Evolutionary conservation across 2,329 filamentous ascomycete species (phyloP), one percentile per base, ranked within the genome.

Genomic region (Metarhizium rileyi): DNA sequence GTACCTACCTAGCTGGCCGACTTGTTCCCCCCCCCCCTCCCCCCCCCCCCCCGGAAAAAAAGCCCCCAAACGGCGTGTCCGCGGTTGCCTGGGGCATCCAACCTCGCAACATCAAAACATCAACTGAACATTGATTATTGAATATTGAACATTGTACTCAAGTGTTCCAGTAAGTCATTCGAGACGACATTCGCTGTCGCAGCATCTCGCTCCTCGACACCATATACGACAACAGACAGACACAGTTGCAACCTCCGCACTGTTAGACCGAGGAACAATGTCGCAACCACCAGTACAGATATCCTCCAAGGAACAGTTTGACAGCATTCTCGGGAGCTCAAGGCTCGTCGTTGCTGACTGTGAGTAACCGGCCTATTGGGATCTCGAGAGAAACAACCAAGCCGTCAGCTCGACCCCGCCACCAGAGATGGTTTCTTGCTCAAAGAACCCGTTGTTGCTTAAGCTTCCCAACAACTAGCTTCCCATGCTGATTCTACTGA

Each of bases 291-390:
- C 58, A 20, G 57, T 66, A 41, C 47, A 54, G 48, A 68, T 69
- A 49, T 65, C 68, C 62, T 78, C 76, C 52, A 69, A 71, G 57
- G 72, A 73, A 60, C 82, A 91, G 62, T 84, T 94, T 60, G 77
- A 75, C 59, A 69, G 71, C 28, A 69, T 93, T 53, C 75, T 95
- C 53, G 77, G 78, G 53, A 81, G 77, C 49, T 90, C 87, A 30
- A 81, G 79, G 56, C 80, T 95, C 52, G 87, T 97, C 40, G 84
- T 97, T 49, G 83, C 85, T 61, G 87, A 95, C 70, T 96, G 90
- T 95, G 74, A 78, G 87, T 41, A 44, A 57, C 12, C 16, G 30
- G 30, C 16, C 30, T 5, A 33, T 33, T 14, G 9, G 16, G 30
- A 16, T 33, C 5, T 14, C n/a, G n/a, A n/a, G n/a, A n/a, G n/a